Evolutionary conservation across 1,284 basidiomycete species (phyloP).

Genomic region (Phlebopus sp.): DNA sequence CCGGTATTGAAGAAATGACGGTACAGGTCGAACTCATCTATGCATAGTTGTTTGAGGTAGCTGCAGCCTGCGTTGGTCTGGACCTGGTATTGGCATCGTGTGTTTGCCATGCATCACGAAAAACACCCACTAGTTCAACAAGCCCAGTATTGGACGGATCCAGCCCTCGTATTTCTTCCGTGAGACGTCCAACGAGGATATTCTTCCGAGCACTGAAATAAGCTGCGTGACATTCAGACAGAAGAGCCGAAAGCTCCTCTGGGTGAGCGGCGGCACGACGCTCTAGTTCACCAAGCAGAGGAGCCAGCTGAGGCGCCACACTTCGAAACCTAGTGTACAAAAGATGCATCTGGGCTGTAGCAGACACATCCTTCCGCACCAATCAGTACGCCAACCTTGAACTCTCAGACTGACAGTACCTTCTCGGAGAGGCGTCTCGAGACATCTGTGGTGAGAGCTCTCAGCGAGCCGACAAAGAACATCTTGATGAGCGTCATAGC

Average conservation of each 20-base stretch:
- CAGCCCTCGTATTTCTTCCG: constrained; percentile 78
- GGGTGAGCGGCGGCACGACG: constrained; percentile 68
- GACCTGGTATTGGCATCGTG: neutral
- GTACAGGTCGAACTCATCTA: constrained; percentile 84
- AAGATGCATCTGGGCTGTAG: constrained; percentile 79
- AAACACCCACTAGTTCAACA: constrained; percentile 70
- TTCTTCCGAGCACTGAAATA: constrained; percentile 74
- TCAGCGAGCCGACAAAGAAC: constrained; percentile 83
- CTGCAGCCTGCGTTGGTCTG: constrained; percentile 87
- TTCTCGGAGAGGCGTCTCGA: constrained; percentile 71
- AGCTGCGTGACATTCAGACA: constrained; percentile 81
- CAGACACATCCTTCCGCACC: constrained; percentile 66
- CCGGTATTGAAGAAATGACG: constrained; percentile 84
- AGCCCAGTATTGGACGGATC: constrained; percentile 77
- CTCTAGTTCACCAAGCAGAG: constrained; percentile 82
- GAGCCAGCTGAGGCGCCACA: constrained; percentile 67
- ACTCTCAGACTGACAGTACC: constrained; percentile 34
- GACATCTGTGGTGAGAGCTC: constrained; percentile 72
- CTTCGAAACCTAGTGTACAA: constrained; percentile 85
- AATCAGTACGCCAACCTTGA: constrained; percentile 1
- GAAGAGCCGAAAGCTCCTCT: constrained; percentile 72
- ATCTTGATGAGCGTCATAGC: constrained; percentile 96
- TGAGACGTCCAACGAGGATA: constrained; percentile 67
- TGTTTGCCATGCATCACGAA: neutral
- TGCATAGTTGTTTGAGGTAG: constrained; percentile 86